phyloP scores from a whole-genome alignment of 1,284 basidiomycete genomes.

The Porodaedalea pini region DNA sequence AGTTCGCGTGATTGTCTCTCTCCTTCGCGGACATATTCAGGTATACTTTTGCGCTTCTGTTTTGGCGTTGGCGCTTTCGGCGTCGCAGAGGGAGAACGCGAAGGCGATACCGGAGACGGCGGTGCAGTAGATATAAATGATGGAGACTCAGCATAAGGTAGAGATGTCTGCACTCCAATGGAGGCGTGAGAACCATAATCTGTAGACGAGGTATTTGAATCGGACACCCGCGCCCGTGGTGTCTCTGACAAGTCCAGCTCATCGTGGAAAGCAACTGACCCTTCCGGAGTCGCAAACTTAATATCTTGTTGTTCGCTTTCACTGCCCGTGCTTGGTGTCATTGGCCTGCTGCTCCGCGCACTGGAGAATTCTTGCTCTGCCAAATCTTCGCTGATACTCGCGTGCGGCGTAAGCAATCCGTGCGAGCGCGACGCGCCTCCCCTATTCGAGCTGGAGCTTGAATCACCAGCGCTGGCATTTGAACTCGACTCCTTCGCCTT shows the following conservation, averaged over 20 bases:
- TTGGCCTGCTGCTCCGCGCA: not conserved
- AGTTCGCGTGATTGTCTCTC: constrained; percentile 1
- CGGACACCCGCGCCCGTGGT: not conserved
- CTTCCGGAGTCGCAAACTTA: not conserved
- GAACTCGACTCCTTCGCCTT: not conserved
- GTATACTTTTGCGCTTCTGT: not conserved
- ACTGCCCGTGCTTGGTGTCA: not conserved
- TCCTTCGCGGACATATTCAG: constrained; percentile 4
- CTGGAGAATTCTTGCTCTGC: not conserved
- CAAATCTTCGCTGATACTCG: not conserved
- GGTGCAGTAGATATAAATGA: not conserved
- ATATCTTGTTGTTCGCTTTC: not conserved
- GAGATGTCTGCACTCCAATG: constrained; percentile 11
- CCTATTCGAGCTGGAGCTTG: not conserved
- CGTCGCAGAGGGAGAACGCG: not conserved
- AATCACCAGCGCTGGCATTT: not conserved
- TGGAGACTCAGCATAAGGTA: not conserved
- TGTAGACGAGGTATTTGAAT: not conserved
- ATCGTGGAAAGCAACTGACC: not conserved
- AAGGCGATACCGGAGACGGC: not conserved
- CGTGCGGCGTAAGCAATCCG: constrained; percentile 14
- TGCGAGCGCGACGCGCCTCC: not conserved
- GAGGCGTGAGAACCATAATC: not conserved
- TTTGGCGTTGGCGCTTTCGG: not conserved
- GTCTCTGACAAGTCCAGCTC: not conserved